phyloP scores from a whole-genome alignment of 208 protist species.

The Wallacemonas collosoma region DNA sequence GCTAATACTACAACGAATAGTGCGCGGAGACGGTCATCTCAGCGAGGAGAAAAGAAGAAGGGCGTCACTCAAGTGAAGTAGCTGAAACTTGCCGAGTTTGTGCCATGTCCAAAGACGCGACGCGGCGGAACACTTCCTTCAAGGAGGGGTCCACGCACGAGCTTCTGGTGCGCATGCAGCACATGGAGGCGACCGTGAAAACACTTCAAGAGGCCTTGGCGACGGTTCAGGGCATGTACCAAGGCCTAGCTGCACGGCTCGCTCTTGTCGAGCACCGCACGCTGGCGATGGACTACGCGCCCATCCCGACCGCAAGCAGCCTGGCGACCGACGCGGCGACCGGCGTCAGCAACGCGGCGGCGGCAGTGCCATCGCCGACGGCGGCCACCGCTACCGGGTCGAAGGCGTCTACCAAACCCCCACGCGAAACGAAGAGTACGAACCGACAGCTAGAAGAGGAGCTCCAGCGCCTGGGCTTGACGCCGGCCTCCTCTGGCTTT shows the following conservation, averaged over 20 bases:
- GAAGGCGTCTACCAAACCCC: neutral
- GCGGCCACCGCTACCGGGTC: neutral
- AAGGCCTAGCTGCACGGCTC: neutral
- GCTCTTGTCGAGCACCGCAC: slow-evolving; percentile 10
- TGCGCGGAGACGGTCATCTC: no score
- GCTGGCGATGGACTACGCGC: slow-evolving; percentile 16
- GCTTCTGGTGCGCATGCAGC: neutral
- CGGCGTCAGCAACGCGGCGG: neutral
- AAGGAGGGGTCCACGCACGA: neutral
- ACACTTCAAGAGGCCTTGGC: neutral
- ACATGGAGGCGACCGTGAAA: slow-evolving; percentile 2
- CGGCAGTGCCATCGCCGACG: neutral
- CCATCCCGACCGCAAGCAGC: neutral
- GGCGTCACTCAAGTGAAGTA: no score
- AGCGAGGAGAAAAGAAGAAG: no score
- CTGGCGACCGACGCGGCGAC: neutral
- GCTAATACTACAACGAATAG: no score
- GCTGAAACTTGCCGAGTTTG: no score
- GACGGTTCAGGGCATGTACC: slow-evolving; percentile 2
- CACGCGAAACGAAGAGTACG: neutral
- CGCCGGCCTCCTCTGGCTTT: slow-evolving; percentile 23
- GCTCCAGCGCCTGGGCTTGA: slow-evolving; percentile 35
- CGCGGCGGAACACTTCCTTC: neutral
- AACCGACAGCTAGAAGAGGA: slow-evolving; percentile 38
- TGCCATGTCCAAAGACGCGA: slow-evolving; percentile 1